Conservation (phyloP, 805 yeast genomes). For the Saturnispora serradocipensis region DNA sequence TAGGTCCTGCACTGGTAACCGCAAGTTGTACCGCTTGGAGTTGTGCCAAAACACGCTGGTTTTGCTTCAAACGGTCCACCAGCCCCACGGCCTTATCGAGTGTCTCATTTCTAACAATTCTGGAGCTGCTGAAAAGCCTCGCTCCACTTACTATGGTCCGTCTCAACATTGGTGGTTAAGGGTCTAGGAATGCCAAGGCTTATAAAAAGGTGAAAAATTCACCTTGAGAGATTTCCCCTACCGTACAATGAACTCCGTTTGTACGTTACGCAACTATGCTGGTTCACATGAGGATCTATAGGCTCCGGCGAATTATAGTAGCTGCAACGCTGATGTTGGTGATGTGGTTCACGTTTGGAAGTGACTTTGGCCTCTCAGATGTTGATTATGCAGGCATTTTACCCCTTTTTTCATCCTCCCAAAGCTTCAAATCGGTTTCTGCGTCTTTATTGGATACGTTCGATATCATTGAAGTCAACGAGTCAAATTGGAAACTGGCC, state of each 20-base stretch:
- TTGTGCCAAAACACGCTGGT: constrained; percentile 2
- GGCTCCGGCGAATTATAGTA: not conserved
- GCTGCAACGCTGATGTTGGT: not conserved
- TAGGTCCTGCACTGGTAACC: constrained; percentile 5
- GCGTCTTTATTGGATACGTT: not conserved
- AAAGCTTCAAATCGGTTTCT: not conserved
- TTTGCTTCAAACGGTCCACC: constrained; percentile 6
- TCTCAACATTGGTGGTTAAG: not conserved
- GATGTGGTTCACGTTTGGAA: not conserved
- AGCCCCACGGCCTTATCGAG: constrained; percentile 2
- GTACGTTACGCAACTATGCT: not conserved
- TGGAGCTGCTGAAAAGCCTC: not conserved
- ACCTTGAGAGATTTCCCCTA: not conserved
- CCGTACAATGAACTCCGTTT: not conserved
- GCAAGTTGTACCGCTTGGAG: constrained; percentile 6
- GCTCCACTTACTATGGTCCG: not conserved
- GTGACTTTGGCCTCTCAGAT: not conserved
- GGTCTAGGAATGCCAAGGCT: not conserved
- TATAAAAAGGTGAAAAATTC: not conserved
- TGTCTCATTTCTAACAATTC: not conserved
- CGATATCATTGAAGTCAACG: not conserved
- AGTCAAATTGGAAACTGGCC: constrained; percentile 1
- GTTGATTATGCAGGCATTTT: not conserved
- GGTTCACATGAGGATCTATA: not conserved
- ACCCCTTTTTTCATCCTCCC: not conserved